Percentiles rank a stretch among this genome's conserved stretches.
These are phyloP conservation scores for Lasiodiplodia citricola DNA, from an alignment of 2,329 filamentous ascomycete genomes.

Conservation along the genomic window DNA sequence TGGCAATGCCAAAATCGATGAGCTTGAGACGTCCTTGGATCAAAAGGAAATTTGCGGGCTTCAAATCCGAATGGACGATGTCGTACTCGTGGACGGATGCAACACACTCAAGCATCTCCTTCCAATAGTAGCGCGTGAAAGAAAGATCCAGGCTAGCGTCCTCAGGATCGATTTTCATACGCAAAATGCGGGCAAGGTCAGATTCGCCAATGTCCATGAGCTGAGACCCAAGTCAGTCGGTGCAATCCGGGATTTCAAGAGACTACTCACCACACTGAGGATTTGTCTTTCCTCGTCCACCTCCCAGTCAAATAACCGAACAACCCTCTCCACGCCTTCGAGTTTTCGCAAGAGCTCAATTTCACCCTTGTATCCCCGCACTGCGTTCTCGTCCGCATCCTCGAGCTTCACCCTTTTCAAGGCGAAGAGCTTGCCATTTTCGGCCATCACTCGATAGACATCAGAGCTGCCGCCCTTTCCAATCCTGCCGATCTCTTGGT, in stretches of 20 bases:
- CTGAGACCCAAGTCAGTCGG: slow-evolving; percentile 48
- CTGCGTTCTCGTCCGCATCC: slow-evolving; percentile 81
- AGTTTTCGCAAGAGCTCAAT: slow-evolving; percentile 88
- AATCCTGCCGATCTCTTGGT: slow-evolving; percentile 87
- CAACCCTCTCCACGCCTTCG: slow-evolving; percentile 84
- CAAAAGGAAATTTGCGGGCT: slow-evolving; percentile 95
- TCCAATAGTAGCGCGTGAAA: slow-evolving; percentile 98
- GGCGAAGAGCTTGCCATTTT: slow-evolving; percentile 94
- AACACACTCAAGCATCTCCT: slow-evolving; percentile 97
- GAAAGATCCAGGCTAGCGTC: slow-evolving; percentile 81
- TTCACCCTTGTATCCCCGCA: slow-evolving; percentile 90
- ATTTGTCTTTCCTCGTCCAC: slow-evolving; percentile 90
- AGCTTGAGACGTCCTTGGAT: slow-evolving; percentile 90
- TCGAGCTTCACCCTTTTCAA: slow-evolving; percentile 92
- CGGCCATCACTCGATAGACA: slow-evolving; percentile 95
- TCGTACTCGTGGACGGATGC: slow-evolving; percentile 86
- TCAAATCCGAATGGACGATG: slow-evolving; percentile 95
- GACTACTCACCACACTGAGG: slow-evolving; percentile 74
- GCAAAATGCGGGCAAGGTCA: slow-evolving; percentile 86
- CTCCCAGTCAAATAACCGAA: slow-evolving; percentile 89
- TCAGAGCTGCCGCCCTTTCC: slow-evolving; percentile 92
- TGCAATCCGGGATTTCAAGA: neutral
- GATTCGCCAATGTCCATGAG: slow-evolving; percentile 98
- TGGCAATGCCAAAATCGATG: slow-evolving; percentile 98
- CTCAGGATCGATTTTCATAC: slow-evolving; percentile 62